Conservation (phyloP, 345 rosid genomes). For the Cardamine chenopodiifolia region DNA sequence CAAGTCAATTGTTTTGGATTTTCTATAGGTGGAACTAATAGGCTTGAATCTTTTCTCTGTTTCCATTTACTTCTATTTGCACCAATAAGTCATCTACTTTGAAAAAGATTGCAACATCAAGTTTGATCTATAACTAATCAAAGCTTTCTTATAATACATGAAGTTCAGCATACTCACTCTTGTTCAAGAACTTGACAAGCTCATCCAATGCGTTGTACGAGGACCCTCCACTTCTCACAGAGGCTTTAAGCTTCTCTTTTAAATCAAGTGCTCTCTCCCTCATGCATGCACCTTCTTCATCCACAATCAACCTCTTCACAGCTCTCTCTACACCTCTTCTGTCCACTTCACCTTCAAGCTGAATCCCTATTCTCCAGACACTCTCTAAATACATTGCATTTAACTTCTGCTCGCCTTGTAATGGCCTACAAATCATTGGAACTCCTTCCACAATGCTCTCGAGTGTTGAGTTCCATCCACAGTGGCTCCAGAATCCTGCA, state of each 20-base stretch:
- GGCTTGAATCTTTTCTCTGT: too few relatives aligned
- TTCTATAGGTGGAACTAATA: too few relatives aligned
- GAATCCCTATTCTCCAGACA: slow-evolving; percentile 28
- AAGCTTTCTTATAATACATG: neutral
- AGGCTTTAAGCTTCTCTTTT: neutral
- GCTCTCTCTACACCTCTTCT: neutral
- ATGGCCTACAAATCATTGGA: slow-evolving; percentile 46
- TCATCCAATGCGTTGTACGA: neutral
- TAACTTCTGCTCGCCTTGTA: slow-evolving; percentile 39
- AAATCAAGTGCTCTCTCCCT: neutral
- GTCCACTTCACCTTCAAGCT: slow-evolving; percentile 11
- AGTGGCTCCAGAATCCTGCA: slow-evolving; percentile 47
- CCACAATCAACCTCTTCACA: neutral
- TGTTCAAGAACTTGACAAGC: neutral
- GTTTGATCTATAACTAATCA: neutral
- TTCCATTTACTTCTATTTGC: too few relatives aligned
- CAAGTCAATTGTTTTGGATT: too few relatives aligned
- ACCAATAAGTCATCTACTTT: too few relatives aligned
- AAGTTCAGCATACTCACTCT: neutral
- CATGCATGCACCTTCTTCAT: neutral
- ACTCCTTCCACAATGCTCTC: slow-evolving; percentile 45
- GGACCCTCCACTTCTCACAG: neutral
- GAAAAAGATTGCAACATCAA: neutral
- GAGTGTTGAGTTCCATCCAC: slow-evolving; percentile 47
- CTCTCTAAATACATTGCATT: slow-evolving; percentile 33